phyloP scores from a whole-genome alignment of 805 yeast genomes.

The Jamesozyma spencerorum region DNA sequence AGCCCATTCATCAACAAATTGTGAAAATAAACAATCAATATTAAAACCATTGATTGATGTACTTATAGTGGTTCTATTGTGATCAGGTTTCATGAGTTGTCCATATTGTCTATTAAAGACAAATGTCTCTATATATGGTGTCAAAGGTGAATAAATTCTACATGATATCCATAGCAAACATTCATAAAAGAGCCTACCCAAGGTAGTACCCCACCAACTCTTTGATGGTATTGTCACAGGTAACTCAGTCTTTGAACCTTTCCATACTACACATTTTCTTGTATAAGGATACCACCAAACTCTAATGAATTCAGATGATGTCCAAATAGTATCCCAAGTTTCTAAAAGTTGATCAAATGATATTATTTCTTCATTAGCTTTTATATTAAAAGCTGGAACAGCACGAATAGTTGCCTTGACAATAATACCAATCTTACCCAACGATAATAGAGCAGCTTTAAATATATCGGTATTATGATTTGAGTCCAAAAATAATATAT shows the following conservation, averaged over 20 bases:
- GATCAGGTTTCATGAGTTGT: slow-evolving; percentile 50
- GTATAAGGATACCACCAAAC: slow-evolving; percentile 98
- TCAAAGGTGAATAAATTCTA: slow-evolving; percentile 58
- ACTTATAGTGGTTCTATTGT: slow-evolving; percentile 60
- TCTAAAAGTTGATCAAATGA: slow-evolving; percentile 63
- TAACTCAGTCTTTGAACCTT: slow-evolving; percentile 69
- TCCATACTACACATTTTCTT: slow-evolving; percentile 78
- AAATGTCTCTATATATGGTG: slow-evolving; percentile 79
- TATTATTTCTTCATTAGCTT: slow-evolving; percentile 73
- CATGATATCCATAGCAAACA: slow-evolving; percentile 71
- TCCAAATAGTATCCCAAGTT: slow-evolving; percentile 74
- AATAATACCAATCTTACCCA: slow-evolving; percentile 88
- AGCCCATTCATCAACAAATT: slow-evolving; percentile 96
- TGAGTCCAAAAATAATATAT: slow-evolving; percentile 40
- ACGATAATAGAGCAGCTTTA: slow-evolving; percentile 71
- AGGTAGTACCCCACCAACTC: slow-evolving; percentile 76
- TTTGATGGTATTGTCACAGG: slow-evolving; percentile 53
- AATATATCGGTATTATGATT: slow-evolving; percentile 60
- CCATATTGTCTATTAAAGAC: slow-evolving; percentile 84
- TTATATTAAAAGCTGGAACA: slow-evolving; percentile 74
- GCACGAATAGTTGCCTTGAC: slow-evolving; percentile 77
- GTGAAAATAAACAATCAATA: slow-evolving; percentile 92
- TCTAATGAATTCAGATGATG: slow-evolving; percentile 80
- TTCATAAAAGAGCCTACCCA: slow-evolving; percentile 77
- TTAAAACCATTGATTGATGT: slow-evolving; percentile 79